Conservation (phyloP, 768 basidiomycete genomes). For the Hydnomerulius pinastri region DNA sequence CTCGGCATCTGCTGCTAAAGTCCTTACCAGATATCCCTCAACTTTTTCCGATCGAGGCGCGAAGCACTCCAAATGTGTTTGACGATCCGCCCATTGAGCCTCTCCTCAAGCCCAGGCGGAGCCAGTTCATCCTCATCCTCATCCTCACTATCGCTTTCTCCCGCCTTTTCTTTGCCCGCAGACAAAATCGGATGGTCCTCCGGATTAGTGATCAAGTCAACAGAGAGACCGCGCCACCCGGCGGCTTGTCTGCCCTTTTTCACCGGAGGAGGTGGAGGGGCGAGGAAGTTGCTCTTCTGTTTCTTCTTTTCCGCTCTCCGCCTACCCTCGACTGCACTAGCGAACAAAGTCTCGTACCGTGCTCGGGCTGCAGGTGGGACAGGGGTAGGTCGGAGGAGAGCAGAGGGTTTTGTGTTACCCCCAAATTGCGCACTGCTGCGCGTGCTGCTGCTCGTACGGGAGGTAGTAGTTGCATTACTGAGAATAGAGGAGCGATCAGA, state of each 20-base stretch:
- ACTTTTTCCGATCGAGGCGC: conserved; percentile 49
- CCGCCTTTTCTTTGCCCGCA: conserved; percentile 13
- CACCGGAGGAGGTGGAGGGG: conserved; percentile 37
- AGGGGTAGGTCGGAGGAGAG: conserved; percentile 58
- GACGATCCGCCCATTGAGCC: conserved; percentile 56
- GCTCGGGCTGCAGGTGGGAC: conserved; percentile 62
- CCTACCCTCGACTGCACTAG: conserved; percentile 54
- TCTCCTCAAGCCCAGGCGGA: conserved; percentile 44
- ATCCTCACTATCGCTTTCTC: conserved; percentile 25
- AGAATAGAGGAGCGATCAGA: conserved; percentile 68
- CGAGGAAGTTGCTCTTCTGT: conserved; percentile 29
- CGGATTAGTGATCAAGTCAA: conserved; percentile 59
- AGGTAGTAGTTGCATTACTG: conserved; percentile 43
- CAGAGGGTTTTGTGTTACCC: conserved; percentile 24
- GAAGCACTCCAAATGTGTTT: conserved; percentile 65
- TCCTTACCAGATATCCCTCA: conserved; percentile 69
- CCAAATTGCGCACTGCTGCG: conserved; percentile 28
- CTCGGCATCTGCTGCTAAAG: neutral
- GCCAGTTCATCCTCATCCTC: conserved; percentile 24
- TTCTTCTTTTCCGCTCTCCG: conserved; percentile 39
- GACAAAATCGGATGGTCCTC: conserved; percentile 32
- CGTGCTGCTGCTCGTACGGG: conserved; percentile 41
- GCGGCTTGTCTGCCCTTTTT: conserved; percentile 56
- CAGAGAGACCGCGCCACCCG: conserved; percentile 74
- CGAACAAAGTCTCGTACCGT: conserved; percentile 71